Evolutionary conservation across 371 early-diverging fungal genomes (phyloP).

Genomic region (Mortierella sp.): DNA sequence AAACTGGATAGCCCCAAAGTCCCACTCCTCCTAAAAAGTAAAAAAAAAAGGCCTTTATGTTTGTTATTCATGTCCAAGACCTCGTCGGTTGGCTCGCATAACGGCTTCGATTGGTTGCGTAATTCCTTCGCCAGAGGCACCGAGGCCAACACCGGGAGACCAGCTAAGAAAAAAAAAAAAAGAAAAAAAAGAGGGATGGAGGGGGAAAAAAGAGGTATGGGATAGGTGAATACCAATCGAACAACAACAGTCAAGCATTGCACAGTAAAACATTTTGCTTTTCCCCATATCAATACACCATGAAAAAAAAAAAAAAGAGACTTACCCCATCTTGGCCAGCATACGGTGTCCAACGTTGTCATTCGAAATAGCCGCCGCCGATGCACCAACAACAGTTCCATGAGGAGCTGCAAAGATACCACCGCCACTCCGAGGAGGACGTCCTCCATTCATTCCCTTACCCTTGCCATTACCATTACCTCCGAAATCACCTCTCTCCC

Average conservation of each 20-base stretch:
- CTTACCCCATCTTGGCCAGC: conserved; percentile 84
- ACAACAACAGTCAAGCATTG: background rate
- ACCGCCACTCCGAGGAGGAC: conserved; percentile 1
- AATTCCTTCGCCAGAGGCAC: conserved; percentile 82
- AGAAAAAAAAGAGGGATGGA: too few species aligned
- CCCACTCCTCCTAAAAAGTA: too few species aligned
- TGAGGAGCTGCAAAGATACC: conserved; percentile 34
- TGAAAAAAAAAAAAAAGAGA: background rate
- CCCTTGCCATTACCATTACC: too few species aligned
- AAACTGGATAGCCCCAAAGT: background rate
- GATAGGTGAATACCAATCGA: background rate
- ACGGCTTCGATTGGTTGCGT: conserved; percentile 87
- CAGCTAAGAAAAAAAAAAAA: conserved; percentile 55
- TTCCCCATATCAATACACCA: background rate
- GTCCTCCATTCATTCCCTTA: background rate
- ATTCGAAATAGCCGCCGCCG: conserved; percentile 69
- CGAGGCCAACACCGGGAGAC: conserved; percentile 86
- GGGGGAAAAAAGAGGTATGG: background rate
- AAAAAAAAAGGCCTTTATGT: too few species aligned
- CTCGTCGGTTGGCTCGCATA: conserved; percentile 76
- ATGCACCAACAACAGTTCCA: conserved; percentile 77
- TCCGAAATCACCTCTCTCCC: conserved; percentile 2
- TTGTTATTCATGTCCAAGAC: conserved; percentile 74
- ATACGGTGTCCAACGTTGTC: conserved; percentile 84
- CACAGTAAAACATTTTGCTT: background rate